A percentile compares a stretch with the other conserved stretches of the same genome.
phyloP scores from a whole-genome alignment of 2,329 filamentous ascomycete species.

The Fusarium abutilonis region DNA sequence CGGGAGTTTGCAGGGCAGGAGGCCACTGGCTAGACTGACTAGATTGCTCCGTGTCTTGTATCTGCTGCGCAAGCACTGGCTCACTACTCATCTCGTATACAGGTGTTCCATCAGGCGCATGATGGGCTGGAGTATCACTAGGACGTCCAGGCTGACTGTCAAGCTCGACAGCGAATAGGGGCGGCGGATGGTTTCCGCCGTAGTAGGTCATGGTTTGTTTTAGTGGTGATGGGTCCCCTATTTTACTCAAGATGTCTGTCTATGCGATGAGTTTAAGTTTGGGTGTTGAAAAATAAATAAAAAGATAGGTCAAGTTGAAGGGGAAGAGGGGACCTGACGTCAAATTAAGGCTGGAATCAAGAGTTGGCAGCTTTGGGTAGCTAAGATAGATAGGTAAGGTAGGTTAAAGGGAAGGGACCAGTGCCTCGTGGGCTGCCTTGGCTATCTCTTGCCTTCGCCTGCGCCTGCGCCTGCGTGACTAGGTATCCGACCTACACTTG shows the following conservation, averaged over 20 bases:
- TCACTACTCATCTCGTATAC: conserved; percentile 50
- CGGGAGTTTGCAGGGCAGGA: conserved; percentile 44
- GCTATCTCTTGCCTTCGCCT: not conserved
- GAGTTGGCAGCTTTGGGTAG: not conserved
- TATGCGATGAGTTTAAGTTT: not conserved
- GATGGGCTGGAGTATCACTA: conserved; percentile 19
- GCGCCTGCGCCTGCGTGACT: conserved; percentile 15
- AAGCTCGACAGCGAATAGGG: conserved; percentile 47
- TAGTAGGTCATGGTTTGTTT: conserved; percentile 31
- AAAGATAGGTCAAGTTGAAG: not conserved
- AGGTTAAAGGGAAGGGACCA: conserved; percentile 9
- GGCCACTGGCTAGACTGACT: conserved; percentile 46
- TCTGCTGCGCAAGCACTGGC: conserved; percentile 22
- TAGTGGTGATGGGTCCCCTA: not conserved
- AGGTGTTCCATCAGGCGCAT: conserved; percentile 36
- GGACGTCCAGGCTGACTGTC: conserved; percentile 40
- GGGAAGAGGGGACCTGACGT: not conserved
- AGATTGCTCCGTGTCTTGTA: conserved; percentile 4
- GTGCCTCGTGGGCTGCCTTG: conserved; percentile 34
- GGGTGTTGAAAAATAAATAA: not conserved
- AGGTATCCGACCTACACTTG: conserved; percentile 15
- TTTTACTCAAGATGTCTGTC: not conserved
- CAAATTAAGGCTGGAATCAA: conserved; percentile 2
- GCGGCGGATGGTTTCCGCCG: conserved; percentile 36
- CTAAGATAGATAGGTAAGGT: too few species aligned